Base-by-base conservation (phyloP, 495 filamentous ascomycete genomes). In the Hypoxylon intermedium region DNA sequence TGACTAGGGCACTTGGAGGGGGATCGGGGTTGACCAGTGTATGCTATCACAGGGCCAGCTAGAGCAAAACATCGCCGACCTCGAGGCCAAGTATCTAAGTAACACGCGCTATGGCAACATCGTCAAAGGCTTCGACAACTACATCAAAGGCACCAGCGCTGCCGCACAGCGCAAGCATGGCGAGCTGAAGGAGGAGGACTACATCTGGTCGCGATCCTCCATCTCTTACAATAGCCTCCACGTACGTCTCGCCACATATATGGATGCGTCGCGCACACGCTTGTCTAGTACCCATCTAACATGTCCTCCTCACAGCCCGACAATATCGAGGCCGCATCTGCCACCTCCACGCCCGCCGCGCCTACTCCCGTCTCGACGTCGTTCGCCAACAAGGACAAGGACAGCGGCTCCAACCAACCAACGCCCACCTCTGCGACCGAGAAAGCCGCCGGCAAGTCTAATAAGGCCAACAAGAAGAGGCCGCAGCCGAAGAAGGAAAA, bases 121-220 rank as follows among this genome's bases (percentile, higher is more conserved):
- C 69, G 92, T 98, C 75, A 90, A 87, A 59, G 94, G 94, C 34
- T 98, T 98, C 74, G 94, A 98, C 70, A 93, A 89, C 63, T 98
- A 97, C 74, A 93, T 96, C 77, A 98, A 98, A 70, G 91, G 91
- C 42, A 80, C 71, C 58, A 73, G 69, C 21, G 71, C 75, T 5
- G 73, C 71, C 2, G 81, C 79, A 2, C 71, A 77, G 53, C 77
- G 83, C 43, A 77, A 81, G 43, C 79, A 80, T 61, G 77, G 74
- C 33, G 78, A 75, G 2, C 59, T 83, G 41, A 73, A 70, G 20
- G 84, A 86, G 24, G 67, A 73, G 30, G 81, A 83, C 58, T 74
- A 82, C 26, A 81, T 87, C 3, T 87, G 86, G 66, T 84, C 80
- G 41, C 68, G 79, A 59, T 85, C 82, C n/a, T 85, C 82, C 9